Conservation (phyloP, 805 yeast species). For the Wickerhamiella vanderwaltii region DNA sequence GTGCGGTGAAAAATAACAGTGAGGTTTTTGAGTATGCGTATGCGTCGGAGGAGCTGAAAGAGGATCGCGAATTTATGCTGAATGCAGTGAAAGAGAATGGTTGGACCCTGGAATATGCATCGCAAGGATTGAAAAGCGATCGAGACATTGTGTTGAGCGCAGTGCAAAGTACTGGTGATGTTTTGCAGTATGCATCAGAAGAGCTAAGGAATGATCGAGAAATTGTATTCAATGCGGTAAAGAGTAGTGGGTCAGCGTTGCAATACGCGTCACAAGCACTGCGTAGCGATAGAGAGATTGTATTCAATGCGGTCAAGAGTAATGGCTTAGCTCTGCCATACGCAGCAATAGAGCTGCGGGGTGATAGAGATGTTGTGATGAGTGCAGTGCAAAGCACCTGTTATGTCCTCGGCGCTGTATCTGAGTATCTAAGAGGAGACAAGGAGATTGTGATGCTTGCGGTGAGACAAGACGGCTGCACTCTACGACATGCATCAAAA, state of each 20-base stretch:
- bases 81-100: too few relatives aligned
- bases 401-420: not conserved
- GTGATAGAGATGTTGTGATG: not conserved
- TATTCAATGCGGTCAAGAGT: not conserved
- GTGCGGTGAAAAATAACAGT: too few relatives aligned
- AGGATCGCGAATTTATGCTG: too few relatives aligned
- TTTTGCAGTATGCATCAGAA: not conserved
- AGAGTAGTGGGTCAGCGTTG: too few relatives aligned
- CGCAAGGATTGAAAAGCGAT: not conserved
- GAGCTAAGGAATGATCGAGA: not conserved
- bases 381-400: not conserved
- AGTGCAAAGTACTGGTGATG: too few relatives aligned
- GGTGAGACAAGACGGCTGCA: too few relatives aligned
- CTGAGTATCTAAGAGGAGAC: not conserved
- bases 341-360: not conserved
- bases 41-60: slow-evolving; percentile 1
- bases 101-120: not conserved
- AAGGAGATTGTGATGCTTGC: not conserved
- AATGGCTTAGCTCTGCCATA: not conserved
- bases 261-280: not conserved
- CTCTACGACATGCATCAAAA: not conserved
- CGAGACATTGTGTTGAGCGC: not conserved
- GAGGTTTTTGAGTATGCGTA: too few relatives aligned
- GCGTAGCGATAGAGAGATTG: not conserved
- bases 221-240: not conserved